Base-by-base conservation (phyloP, 202 grass and related monocot species). In the Miscanthus sacchariflorus region DNA sequence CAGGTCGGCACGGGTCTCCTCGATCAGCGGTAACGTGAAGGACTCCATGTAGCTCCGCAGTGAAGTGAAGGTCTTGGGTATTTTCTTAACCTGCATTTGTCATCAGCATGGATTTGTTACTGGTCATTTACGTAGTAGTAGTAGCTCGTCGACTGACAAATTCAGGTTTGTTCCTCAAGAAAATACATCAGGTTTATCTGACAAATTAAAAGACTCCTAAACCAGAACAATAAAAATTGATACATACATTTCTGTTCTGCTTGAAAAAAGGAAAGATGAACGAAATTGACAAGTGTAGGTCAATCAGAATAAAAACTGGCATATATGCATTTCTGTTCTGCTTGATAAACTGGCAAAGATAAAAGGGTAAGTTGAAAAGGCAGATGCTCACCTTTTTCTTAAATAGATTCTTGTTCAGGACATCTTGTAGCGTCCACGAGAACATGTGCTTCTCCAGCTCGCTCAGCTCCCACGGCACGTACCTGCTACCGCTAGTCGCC, bases 1-100 rank as follows among this genome's bases (percentile, higher is more conserved):
- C 49, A 94, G 86, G 52, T 98, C 96, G 7, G 92, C 78, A 3
- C 85, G 90, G 0, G 68, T 83, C 83, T 98, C 96, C 46, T 98
- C 96, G 24, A 94, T 59, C 76, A 95, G 33, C 13, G 93, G 93
- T 73, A 13, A 0, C 2, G 49, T 78, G 68, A 91, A 95, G 8
- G 90, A 95, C 5, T 63, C 9, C 23, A 93, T 67, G 65, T 98
- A 95, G 1, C 88, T 77, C 27, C 78, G 8, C 1, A 90, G 66
- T 4, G 87, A 95, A 6, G 19, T 56, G 82, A 95, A 94, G 11
- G 68, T 91, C 2, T 0, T 50, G 1, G 96, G 96, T 6, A 98
- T 91, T 63, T 88, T 93, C 77, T 78, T 68, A 2, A 98, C 88
- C 96, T 98, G 88, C 58, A 90, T 80, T 45, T 19, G 11, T n/a